Evolutionary conservation across 306 rosid species (phyloP).

Genomic region (Quercus agrifolia): DNA sequence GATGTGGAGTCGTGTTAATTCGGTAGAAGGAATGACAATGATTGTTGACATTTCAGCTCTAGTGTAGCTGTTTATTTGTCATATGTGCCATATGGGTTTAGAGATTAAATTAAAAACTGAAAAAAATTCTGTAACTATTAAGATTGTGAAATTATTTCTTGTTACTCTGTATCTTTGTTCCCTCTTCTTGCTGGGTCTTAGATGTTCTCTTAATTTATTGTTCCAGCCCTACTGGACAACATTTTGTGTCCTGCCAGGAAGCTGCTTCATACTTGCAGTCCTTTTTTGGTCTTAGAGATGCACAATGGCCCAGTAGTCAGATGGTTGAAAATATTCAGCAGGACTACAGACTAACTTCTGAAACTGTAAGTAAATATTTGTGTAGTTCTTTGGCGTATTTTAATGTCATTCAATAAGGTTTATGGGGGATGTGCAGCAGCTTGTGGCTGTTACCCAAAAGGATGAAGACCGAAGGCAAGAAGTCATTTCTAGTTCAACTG

Average conservation of each 20-base stretch:
- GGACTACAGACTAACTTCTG: slow-evolving; percentile 28
- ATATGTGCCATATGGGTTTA: not conserved
- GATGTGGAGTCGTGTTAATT: not conserved
- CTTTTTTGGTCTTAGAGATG: slow-evolving; percentile 25
- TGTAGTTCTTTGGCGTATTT: slow-evolving; percentile 1
- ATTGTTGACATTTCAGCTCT: not conserved
- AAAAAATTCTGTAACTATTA: not conserved
- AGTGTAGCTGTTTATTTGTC: not conserved
- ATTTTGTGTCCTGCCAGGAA: slow-evolving; percentile 74
- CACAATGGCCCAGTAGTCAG: slow-evolving; percentile 22
- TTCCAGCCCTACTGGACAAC: slow-evolving; percentile 79
- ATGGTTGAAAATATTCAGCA: slow-evolving; percentile 34
- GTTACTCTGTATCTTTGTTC: not conserved
- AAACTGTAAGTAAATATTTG: slow-evolving; percentile 41
- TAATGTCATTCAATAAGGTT: slow-evolving; percentile 17
- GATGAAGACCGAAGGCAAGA: slow-evolving; percentile 39
- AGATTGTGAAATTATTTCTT: not conserved
- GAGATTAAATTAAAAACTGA: not conserved
- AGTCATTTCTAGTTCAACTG: slow-evolving; percentile 26
- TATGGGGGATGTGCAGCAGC: slow-evolving; percentile 41
- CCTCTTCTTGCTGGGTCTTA: slow-evolving; percentile 5
- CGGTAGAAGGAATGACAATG: not conserved
- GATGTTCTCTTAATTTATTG: slow-evolving; percentile 23
- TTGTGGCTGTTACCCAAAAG: slow-evolving; percentile 38
- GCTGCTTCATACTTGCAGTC: slow-evolving; percentile 64